phyloP scores from a whole-genome alignment of 2,329 filamentous ascomycete genomes.

The Venturia oleaginea region DNA sequence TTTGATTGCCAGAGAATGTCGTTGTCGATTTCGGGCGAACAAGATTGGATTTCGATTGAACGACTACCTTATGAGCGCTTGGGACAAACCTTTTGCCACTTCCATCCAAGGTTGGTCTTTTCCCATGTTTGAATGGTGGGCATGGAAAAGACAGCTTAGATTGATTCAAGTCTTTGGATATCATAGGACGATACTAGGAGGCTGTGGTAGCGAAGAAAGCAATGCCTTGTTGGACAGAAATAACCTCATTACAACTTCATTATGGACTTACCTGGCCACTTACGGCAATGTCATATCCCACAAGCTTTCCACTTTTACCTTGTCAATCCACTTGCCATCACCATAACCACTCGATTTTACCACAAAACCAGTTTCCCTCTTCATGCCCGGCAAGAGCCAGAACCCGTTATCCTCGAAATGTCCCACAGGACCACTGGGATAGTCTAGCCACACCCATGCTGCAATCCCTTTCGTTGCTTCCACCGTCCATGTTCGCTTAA shows the following conservation, averaged over 20 bases:
- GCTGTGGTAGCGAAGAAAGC: too few species aligned
- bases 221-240: too few species aligned
- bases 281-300: constrained; percentile 37
- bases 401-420: constrained; percentile 48
- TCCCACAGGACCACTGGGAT: constrained; percentile 40
- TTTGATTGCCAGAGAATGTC: too few species aligned
- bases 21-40: too few species aligned
- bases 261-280: neutral
- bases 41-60: too few species aligned
- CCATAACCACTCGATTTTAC: constrained; percentile 27
- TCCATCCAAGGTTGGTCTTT: neutral
- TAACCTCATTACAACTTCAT: too few species aligned
- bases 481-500: constrained; percentile 35
- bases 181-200: too few species aligned
- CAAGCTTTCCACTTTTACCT: constrained; percentile 43
- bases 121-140: neutral
- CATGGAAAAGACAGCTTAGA: neutral
- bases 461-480: constrained; percentile 40
- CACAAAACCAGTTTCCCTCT: constrained; percentile 36
- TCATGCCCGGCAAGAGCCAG: constrained; percentile 37
- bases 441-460: constrained; percentile 48
- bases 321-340: constrained; percentile 38
- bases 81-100: neutral
- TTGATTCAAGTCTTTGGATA: too few species aligned
- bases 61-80: neutral